A percentile compares a stretch with the other conserved stretches of the same genome.
Evolutionary conservation across 495 filamentous ascomycete species (phyloP).

Genomic region (Penicillium taxi): DNA sequence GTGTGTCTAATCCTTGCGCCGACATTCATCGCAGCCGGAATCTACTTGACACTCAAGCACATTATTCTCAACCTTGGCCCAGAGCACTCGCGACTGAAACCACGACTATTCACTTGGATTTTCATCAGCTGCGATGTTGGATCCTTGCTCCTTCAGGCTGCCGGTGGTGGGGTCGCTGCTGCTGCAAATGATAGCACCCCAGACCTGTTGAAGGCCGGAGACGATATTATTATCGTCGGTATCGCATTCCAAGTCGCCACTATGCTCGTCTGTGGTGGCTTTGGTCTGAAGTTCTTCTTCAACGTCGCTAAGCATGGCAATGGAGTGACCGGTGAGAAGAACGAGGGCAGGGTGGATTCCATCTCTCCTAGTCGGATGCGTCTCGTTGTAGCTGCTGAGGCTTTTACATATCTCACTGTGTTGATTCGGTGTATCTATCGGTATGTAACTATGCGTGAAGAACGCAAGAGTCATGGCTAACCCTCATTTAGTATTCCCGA

Average conservation of each 20-base stretch:
- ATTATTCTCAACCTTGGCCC: conserved; percentile 49
- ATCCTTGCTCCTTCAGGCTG: conserved; percentile 55
- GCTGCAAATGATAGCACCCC: conserved; percentile 18
- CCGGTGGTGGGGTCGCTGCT: conserved; percentile 54
- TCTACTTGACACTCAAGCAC: conserved; percentile 64
- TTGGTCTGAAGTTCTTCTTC: conserved; percentile 44
- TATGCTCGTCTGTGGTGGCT: conserved; percentile 47
- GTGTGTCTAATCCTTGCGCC: conserved; percentile 59
- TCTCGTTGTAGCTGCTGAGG: conserved; percentile 43
- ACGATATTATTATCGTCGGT: conserved; percentile 63
- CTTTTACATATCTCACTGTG: conserved; percentile 52
- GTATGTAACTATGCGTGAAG: conserved; percentile 19
- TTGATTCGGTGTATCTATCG: conserved; percentile 62
- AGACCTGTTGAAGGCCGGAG: conserved; percentile 27
- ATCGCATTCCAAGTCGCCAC: conserved; percentile 64
- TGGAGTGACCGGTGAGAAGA: conserved; percentile 25
- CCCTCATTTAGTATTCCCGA: conserved; percentile 43
- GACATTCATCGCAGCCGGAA: conserved; percentile 55
- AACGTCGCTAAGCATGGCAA: conserved; percentile 32
- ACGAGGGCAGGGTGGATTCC: conserved; percentile 7
- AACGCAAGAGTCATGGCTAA: no score
- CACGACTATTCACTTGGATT: conserved; percentile 55
- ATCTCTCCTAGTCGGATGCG: conserved; percentile 34
- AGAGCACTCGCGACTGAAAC: conserved; percentile 46
- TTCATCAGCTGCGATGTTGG: conserved; percentile 62